These are phyloP conservation scores for Paratinospora sagittata DNA, from an alignment of 164 flowering plant genomes.

Conservation along the genomic window DNA sequence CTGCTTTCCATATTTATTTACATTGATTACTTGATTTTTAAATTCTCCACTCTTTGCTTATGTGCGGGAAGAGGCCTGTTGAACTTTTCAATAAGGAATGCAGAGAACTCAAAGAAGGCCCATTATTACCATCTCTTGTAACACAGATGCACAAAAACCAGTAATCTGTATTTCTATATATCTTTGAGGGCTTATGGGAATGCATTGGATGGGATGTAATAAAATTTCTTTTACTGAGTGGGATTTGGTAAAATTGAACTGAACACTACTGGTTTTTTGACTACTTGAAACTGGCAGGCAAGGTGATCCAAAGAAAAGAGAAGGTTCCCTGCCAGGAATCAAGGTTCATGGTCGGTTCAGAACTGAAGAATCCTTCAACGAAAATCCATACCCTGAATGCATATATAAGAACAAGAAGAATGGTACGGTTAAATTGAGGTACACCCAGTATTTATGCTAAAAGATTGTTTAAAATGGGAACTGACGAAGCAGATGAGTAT, in stretches of 20 bases:
- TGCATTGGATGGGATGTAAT: background rate
- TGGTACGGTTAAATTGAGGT: slow-evolving; percentile 3
- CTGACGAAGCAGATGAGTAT: background rate
- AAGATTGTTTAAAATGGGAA: background rate
- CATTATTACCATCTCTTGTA: slow-evolving; percentile 44
- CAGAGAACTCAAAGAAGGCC: slow-evolving; percentile 52
- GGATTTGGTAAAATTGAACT: background rate
- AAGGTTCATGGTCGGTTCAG: slow-evolving; percentile 77
- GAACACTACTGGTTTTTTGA: background rate
- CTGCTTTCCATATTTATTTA: background rate
- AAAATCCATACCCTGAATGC: slow-evolving; percentile 90
- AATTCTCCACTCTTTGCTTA: background rate
- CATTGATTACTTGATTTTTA: background rate
- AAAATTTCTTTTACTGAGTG: no score
- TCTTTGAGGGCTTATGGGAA: background rate
- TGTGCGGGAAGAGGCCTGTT: slow-evolving; percentile 77
- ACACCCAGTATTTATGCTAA: background rate
- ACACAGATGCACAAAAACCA: slow-evolving; percentile 64
- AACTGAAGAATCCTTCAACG: slow-evolving; percentile 86
- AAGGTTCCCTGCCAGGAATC: slow-evolving; percentile 53
- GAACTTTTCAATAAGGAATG: slow-evolving; percentile 63
- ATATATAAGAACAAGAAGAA: slow-evolving; percentile 37
- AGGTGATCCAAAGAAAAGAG: slow-evolving; percentile 78
- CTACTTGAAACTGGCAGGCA: slow-evolving; percentile 39
- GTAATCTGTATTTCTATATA: slow-evolving; percentile 25